Percentiles rank a stretch among this genome's conserved stretches.
Conservation (phyloP, 768 basidiomycete species). For the Boletales sp. region DNA sequence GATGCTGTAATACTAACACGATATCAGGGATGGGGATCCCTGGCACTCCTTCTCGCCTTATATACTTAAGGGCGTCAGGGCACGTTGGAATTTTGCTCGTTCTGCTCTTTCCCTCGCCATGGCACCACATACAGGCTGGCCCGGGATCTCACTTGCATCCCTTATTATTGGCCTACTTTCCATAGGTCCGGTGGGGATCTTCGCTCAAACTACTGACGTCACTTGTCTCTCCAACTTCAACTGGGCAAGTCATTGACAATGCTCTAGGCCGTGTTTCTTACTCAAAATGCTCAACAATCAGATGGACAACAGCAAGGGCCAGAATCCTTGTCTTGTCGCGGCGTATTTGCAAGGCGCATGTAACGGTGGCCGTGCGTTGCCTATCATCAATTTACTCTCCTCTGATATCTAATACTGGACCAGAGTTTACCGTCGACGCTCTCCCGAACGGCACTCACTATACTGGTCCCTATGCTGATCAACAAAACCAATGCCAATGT, state of each 20-base stretch:
- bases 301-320: slow-evolving; percentile 41
- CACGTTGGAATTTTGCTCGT: not conserved
- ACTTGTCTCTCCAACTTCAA: slow-evolving; percentile 18
- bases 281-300: slow-evolving; percentile 2
- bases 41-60: not conserved
- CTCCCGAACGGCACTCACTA: slow-evolving; percentile 33
- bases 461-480: slow-evolving; percentile 31
- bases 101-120: slow-evolving; percentile 5
- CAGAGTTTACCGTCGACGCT: slow-evolving; percentile 38
- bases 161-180: slow-evolving; percentile 16
- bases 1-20: not conserved
- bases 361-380: slow-evolving; percentile 36
- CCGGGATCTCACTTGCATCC: slow-evolving; percentile 10
- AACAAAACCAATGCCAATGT: slow-evolving; percentile 44
- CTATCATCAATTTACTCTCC: slow-evolving; percentile 7
- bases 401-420: not conserved
- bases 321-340: slow-evolving; percentile 46
- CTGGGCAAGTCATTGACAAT: slow-evolving; percentile 23
- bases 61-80: not conserved
- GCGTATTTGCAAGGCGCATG: slow-evolving; percentile 43
- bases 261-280: not conserved
- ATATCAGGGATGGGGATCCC: slow-evolving; percentile 8
- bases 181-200: slow-evolving; percentile 8
- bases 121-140: slow-evolving; percentile 7
- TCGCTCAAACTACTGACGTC: slow-evolving; percentile 23